Evolutionary conservation across 768 basidiomycete genomes (phyloP).

Genomic region (Lentinula aciculospora): DNA sequence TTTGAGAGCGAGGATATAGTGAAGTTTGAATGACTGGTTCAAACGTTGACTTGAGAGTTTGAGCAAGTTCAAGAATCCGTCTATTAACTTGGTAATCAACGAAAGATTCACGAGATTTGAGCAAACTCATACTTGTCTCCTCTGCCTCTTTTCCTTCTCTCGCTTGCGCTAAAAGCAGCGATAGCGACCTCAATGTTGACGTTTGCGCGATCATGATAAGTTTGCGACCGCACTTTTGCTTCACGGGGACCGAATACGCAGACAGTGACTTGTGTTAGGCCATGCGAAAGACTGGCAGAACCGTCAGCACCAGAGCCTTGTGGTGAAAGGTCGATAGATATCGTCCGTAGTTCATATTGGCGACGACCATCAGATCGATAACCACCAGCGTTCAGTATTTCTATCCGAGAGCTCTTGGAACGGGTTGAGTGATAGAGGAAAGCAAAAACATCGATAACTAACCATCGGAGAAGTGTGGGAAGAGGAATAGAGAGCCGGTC

Average conservation of each 20-base stretch:
- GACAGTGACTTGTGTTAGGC: slow-evolving; percentile 83
- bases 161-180: slow-evolving; percentile 82
- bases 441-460: not conserved
- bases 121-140: slow-evolving; percentile 76
- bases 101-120: not conserved
- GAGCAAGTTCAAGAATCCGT: slow-evolving; percentile 81
- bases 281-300: slow-evolving; percentile 78
- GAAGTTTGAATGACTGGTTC: slow-evolving; percentile 90
- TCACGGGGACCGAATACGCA: slow-evolving; percentile 93
- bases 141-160: slow-evolving; percentile 66
- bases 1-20: slow-evolving; percentile 91
- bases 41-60: slow-evolving; percentile 89
- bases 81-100: slow-evolving; percentile 31
- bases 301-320: slow-evolving; percentile 75
- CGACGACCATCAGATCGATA: slow-evolving; percentile 89
- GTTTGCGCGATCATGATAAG: slow-evolving; percentile 81
- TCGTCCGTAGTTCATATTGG: slow-evolving; percentile 86
- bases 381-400: slow-evolving; percentile 79
- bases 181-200: slow-evolving; percentile 88
- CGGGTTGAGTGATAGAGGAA: not conserved
- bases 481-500: not conserved
- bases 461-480: not conserved
- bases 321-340: slow-evolving; percentile 71
- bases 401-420: slow-evolving; percentile 46
- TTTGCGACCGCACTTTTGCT: slow-evolving; percentile 72